Percentiles rank a stretch among this genome's conserved stretches.
Conservation (phyloP, 208 protist genomes). For the Herpetomonas muscarum region DNA sequence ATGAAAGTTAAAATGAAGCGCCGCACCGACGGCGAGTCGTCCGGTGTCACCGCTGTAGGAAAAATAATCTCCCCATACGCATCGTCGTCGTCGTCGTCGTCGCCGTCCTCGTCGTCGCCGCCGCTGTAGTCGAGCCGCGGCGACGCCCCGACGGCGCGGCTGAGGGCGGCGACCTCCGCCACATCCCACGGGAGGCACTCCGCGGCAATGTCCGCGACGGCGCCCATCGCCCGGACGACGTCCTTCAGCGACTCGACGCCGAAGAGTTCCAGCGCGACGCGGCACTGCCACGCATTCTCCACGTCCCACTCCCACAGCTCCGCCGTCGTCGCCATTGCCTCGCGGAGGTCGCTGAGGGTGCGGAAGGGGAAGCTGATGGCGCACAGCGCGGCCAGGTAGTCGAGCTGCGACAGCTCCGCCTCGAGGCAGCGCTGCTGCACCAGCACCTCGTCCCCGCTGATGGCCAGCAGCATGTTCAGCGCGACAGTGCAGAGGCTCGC, state of each 20-base stretch:
- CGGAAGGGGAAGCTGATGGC: conserved; percentile 60
- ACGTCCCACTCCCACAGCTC: conserved; percentile 19
- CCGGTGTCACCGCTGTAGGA: neutral
- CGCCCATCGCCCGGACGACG: conserved; percentile 43
- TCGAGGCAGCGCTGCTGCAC: conserved; percentile 46
- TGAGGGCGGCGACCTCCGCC: neutral
- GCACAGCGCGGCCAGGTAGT: conserved; percentile 67
- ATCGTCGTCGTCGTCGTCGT: neutral
- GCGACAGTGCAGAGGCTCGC: conserved; percentile 49
- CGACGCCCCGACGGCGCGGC: neutral
- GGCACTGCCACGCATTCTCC: conserved; percentile 43
- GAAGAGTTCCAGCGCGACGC: conserved; percentile 30
- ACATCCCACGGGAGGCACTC: conserved; percentile 4
- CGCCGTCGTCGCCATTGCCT: conserved; percentile 18
- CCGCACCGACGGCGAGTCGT: conserved; percentile 11
- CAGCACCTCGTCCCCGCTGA: conserved; percentile 53
- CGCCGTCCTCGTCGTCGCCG: neutral
- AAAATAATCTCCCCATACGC: conserved; percentile 5
- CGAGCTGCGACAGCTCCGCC: conserved; percentile 35
- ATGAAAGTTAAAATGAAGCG: conserved; percentile 52
- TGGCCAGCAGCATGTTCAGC: conserved; percentile 61
- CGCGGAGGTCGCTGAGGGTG: conserved; percentile 36
- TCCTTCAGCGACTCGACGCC: conserved; percentile 26
- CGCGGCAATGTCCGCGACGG: conserved; percentile 18
- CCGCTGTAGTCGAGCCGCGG: neutral